A percentile compares a stretch with the other conserved stretches of the same genome.
These are phyloP conservation scores for Kalanchoe fedtschenkoi DNA, from an alignment of 164 flowering plant genomes.

Conservation along the genomic window DNA sequence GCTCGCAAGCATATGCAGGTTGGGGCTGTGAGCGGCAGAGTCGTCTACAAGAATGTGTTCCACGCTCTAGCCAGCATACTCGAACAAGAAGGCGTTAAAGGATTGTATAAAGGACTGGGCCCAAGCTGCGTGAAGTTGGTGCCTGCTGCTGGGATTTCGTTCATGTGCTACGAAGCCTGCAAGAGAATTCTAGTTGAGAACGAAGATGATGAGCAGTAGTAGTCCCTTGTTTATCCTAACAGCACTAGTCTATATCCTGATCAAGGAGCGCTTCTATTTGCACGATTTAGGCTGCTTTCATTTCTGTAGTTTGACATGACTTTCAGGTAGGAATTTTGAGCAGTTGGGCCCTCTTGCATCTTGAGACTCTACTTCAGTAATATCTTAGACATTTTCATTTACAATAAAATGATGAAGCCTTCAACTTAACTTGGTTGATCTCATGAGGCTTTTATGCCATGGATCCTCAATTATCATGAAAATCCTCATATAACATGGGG, in stretches of 20 bases:
- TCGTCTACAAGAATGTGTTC: constrained; percentile 31
- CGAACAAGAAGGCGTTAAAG: constrained; percentile 35
- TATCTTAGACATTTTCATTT: not conserved
- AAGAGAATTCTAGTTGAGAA: constrained; percentile 40
- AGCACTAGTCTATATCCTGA: not conserved
- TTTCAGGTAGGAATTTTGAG: not conserved
- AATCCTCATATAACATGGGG: too few species aligned
- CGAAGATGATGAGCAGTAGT: constrained; percentile 21
- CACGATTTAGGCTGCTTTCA: too few species aligned
- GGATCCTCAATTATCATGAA: too few species aligned
- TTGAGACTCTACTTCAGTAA: not conserved
- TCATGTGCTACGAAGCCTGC: constrained; percentile 52
- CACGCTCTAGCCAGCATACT: constrained; percentile 36
- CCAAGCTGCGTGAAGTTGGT: constrained; percentile 50
- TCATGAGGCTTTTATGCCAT: too few species aligned
- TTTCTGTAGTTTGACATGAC: not conserved
- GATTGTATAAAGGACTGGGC: constrained; percentile 38
- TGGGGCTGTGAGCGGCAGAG: constrained; percentile 37
- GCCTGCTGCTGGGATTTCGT: constrained; percentile 47
- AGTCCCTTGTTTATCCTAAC: not conserved
- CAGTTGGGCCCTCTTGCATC: too few species aligned
- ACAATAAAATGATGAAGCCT: too few species aligned
- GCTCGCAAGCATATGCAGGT: constrained; percentile 53
- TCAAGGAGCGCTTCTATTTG: too few species aligned
- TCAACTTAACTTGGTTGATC: too few species aligned